Conservation (phyloP, 1,139 yeast genomes). For the Blastobotrys illinoisensis region DNA sequence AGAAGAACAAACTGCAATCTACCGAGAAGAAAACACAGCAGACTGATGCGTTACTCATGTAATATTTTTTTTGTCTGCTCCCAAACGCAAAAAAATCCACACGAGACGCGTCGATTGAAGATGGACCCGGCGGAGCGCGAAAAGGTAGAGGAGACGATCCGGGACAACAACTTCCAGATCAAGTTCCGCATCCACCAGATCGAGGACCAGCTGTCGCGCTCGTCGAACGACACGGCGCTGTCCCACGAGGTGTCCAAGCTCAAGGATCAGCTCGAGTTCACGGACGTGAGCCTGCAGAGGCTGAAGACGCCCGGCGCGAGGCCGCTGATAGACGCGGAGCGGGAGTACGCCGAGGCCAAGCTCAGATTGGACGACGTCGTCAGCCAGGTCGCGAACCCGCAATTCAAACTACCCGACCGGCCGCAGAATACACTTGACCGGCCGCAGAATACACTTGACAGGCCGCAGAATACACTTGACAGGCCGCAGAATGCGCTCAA, state of each 20-base stretch:
- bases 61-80: not conserved
- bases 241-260: slow-evolving; percentile 8
- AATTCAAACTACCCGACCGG: too few relatives aligned
- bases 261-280: slow-evolving; percentile 10
- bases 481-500: too few relatives aligned
- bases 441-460: too few relatives aligned
- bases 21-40: too few relatives aligned
- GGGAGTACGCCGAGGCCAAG: not conserved
- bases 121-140: not conserved
- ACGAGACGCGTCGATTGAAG: not conserved
- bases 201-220: slow-evolving; percentile 12
- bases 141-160: slow-evolving; percentile 4
- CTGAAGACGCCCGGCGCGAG: not conserved
- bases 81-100: too few relatives aligned
- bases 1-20: too few relatives aligned
- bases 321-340: slow-evolving; percentile 1
- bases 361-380: not conserved
- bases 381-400: not conserved
- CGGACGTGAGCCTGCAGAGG: slow-evolving; percentile 5
- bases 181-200: slow-evolving; percentile 19
- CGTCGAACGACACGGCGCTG: slow-evolving; percentile 1
- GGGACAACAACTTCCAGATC: slow-evolving; percentile 19
- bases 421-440: too few relatives aligned
- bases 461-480: too few relatives aligned
- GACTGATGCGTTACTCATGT: not conserved